Conservation (phyloP, 768 basidiomycete species). For the Tricholoma sp. region DNA sequence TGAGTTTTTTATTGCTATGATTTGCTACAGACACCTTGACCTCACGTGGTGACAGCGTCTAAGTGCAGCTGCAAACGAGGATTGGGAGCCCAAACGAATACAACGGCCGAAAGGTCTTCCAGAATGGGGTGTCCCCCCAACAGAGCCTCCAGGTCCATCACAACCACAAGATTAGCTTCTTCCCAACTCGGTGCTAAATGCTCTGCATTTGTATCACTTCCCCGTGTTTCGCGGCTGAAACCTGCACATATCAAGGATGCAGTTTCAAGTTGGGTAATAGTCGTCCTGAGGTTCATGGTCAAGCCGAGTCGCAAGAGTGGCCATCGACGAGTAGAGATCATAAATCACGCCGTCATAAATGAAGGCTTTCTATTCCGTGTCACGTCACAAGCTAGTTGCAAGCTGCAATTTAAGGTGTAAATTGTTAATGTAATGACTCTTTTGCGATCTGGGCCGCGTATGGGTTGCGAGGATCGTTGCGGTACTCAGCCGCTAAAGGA, state of each 20-base stretch:
- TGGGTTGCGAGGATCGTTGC: constrained; percentile 78
- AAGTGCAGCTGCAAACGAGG: constrained; percentile 54
- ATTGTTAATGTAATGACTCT: constrained; percentile 40
- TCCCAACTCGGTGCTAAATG: neutral
- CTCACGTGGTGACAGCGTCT: constrained; percentile 44
- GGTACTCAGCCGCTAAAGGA: constrained; percentile 53
- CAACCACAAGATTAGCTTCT: constrained; percentile 4
- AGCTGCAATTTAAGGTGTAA: constrained; percentile 6
- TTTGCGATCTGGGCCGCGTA: constrained; percentile 74
- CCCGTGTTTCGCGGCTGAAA: no score
- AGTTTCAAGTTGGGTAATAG: no score
- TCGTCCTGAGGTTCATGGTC: no score
- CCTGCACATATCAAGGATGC: no score
- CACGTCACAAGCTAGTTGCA: neutral
- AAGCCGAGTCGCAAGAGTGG: no score
- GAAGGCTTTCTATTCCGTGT: constrained; percentile 10
- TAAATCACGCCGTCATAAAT: no score
- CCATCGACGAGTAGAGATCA: neutral
- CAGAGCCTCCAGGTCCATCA: constrained; percentile 43
- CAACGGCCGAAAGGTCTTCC: constrained; percentile 81
- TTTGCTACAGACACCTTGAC: neutral
- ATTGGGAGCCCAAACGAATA: constrained; percentile 88
- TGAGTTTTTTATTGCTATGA: constrained; percentile 38
- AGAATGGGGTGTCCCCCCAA: constrained; percentile 87
- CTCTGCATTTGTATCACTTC: neutral